Evolutionary conservation across 2,329 filamentous ascomycete species (phyloP).

Genomic region (Colletotrichum limetticola): DNA sequence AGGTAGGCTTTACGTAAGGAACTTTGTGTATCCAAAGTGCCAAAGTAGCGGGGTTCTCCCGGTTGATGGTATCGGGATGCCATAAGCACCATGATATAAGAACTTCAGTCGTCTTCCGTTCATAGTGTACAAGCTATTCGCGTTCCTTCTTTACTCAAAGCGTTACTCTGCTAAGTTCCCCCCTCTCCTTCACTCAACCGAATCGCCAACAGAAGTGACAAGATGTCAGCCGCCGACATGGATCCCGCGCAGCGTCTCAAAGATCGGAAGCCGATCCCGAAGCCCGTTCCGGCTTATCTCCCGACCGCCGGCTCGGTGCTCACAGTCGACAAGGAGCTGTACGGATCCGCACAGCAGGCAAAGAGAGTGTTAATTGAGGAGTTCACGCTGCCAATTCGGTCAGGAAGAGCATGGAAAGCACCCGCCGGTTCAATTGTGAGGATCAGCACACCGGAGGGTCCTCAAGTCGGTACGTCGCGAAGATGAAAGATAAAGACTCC

Average conservation of each 20-base stretch:
- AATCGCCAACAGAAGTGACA: not conserved
- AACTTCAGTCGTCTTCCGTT: slow-evolving; percentile 9
- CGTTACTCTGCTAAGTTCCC: slow-evolving; percentile 8
- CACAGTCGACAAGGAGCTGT: slow-evolving; percentile 57
- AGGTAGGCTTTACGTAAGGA: slow-evolving; percentile 21
- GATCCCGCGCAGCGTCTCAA: slow-evolving; percentile 46
- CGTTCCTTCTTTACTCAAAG: not conserved
- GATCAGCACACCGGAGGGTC: slow-evolving; percentile 79
- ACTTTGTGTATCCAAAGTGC: not conserved
- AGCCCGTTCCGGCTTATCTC: slow-evolving; percentile 61
- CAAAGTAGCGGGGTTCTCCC: slow-evolving; percentile 19
- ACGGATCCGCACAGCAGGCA: slow-evolving; percentile 69
- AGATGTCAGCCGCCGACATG: slow-evolving; percentile 12
- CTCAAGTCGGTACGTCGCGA: slow-evolving; percentile 71
- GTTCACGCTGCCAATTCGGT: slow-evolving; percentile 77
- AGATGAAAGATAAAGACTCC: too few relatives aligned
- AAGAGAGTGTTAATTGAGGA: slow-evolving; percentile 55
- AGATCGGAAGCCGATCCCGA: slow-evolving; percentile 56
- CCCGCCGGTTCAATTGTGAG: slow-evolving; percentile 75
- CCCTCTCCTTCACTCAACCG: slow-evolving; percentile 26
- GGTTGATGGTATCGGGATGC: not conserved
- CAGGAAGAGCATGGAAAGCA: slow-evolving; percentile 78
- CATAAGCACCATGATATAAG: not conserved
- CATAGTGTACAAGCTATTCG: not conserved
- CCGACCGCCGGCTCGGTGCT: slow-evolving; percentile 54